Evolutionary conservation across 1,139 yeast species (phyloP).

Genomic region (Pichia sp.): DNA sequence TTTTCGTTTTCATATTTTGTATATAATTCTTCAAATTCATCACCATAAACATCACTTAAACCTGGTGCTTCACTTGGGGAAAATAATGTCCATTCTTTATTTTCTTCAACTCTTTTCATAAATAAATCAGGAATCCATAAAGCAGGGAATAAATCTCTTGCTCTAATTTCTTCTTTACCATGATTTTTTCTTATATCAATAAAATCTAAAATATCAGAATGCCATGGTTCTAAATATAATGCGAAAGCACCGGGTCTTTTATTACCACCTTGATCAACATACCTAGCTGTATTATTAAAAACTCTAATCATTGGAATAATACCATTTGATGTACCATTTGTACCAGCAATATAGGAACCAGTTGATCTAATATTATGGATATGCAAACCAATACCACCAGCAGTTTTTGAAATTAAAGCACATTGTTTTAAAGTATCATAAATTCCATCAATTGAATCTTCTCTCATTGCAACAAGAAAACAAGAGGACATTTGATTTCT

Average conservation of each 20-base stretch:
- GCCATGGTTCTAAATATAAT: constrained; percentile 58
- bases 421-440: constrained; percentile 51
- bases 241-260: constrained; percentile 63
- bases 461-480: constrained; percentile 54
- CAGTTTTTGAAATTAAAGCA: constrained; percentile 53
- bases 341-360: constrained; percentile 52
- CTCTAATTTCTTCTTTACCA: constrained; percentile 58
- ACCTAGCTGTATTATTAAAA: constrained; percentile 56
- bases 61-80: constrained; percentile 58
- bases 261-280: constrained; percentile 62
- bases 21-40: constrained; percentile 45
- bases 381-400: constrained; percentile 59
- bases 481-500: constrained; percentile 53
- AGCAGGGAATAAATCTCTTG: constrained; percentile 57
- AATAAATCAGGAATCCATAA: constrained; percentile 59
- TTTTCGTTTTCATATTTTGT: constrained; percentile 45
- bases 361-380: constrained; percentile 51
- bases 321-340: constrained; percentile 56
- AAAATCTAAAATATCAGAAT: constrained; percentile 50
- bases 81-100: constrained; percentile 51
- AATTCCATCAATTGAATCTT: constrained; percentile 57
- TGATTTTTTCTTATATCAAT: constrained; percentile 54
- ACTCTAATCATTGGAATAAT: constrained; percentile 58
- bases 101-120: constrained; percentile 52
- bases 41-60: constrained; percentile 48